Evolutionary conservation across 1,139 yeast genomes (phyloP).

Genomic region (Cylindricascospora bacillispora): DNA sequence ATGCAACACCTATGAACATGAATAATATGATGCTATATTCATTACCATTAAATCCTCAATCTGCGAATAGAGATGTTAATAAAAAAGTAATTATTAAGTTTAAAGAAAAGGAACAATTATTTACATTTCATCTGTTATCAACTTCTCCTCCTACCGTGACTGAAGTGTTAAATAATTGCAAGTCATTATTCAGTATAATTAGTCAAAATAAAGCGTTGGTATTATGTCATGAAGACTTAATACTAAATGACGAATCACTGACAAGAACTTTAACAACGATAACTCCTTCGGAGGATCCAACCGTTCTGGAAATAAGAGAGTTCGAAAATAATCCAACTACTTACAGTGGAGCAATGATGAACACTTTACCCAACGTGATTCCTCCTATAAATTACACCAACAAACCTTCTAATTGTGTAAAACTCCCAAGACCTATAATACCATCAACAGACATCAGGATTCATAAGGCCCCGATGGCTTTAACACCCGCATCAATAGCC

Average conservation of each 20-base stretch:
- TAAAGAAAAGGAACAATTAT: conserved; percentile 20
- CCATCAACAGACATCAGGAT: too few species aligned
- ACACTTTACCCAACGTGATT: too few species aligned
- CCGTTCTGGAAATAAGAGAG: too few species aligned
- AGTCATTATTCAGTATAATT: conserved; percentile 18
- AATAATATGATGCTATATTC: conserved; percentile 16
- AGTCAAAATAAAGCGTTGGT: conserved; percentile 11
- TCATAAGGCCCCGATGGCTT: too few species aligned
- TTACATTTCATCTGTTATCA: conserved; percentile 24
- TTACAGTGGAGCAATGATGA: too few species aligned
- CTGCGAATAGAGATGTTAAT: conserved; percentile 23
- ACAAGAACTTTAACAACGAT: conserved; percentile 18
- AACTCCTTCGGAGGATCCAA: too few species aligned
- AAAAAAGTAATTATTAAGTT: conserved; percentile 21
- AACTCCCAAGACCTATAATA: too few species aligned
- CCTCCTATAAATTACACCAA: too few species aligned
- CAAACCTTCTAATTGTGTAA: too few species aligned
- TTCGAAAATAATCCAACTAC: not conserved
- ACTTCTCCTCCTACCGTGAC: conserved; percentile 25
- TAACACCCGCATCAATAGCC: too few species aligned
- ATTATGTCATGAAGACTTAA: conserved; percentile 11
- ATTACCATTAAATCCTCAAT: conserved; percentile 23
- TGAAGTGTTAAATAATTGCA: conserved; percentile 23
- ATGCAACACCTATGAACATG: conserved; percentile 2
- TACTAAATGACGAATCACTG: conserved; percentile 19